Evolutionary conservation across 192 early-diverging fungal genomes (phyloP), one percentile per base, ranked within the genome.

Genomic region (Entomortierella beljakovae): DNA sequence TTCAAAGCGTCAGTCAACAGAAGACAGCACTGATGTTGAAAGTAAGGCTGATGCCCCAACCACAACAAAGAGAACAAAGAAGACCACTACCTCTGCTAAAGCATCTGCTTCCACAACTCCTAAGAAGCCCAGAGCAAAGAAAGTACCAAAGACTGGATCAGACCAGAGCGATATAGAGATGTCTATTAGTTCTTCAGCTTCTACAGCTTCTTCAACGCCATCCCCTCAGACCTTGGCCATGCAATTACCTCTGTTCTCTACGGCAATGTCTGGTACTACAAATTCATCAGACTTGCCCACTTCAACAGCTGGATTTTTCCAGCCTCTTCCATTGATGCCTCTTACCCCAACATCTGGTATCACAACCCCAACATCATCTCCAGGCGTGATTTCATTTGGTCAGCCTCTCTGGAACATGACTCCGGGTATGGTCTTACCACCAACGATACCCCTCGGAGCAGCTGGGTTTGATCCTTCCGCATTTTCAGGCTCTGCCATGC

Each of bases 81-180:
- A 79, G 57, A 38, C 75, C 0, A 25, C 75, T 22, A 16, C 67
- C 1, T 0, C 68, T 35, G 56, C 69, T 48, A 57, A 57, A 15
- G 20, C 70, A 35, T 54, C 56, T 18, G 28, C 63, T 40, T 13
- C 65, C 4, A 46, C 81, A 59, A 51, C 68, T 15, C 33, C 73
- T 40, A 79, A 79, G 57, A 79, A 79, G 42, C 68, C 75, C 6
- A 46, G 75, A 26, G 61, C 75, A 35, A 79, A 79, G 37, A 79
- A 79, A 62, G n/a, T 48, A 1, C 65, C 67, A 2, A 79, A 79
- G 38, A 40, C 43, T n/a, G 57, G 67, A 33, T 79, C 75, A 10
- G 75, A 79, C 22, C 75, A 79, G 61, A 70, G 67, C 51, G 75
- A 79, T 40, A 69, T 70, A 68, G 75, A 79, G 26, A 79, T 79